These are phyloP conservation scores for Naganishia vaughanmartiniae DNA, from an alignment of 768 basidiomycete species.

Conservation along the genomic window DNA sequence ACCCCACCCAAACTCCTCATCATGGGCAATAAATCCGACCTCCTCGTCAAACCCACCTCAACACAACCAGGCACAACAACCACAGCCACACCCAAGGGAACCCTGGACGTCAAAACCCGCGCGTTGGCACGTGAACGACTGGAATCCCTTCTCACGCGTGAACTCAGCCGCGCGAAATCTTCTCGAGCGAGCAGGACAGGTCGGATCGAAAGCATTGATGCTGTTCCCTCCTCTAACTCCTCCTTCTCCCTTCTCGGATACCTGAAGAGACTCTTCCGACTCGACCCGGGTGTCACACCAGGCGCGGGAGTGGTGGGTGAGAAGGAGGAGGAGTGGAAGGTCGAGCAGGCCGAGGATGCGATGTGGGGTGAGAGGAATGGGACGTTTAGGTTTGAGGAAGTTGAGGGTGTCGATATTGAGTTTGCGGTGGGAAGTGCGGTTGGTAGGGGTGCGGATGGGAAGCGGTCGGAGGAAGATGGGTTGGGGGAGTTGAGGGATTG, in stretches of 20 bases:
- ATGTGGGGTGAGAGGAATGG: constrained; percentile 49
- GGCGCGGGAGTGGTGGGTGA: constrained; percentile 24
- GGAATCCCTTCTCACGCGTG: constrained; percentile 41
- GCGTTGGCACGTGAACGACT: constrained; percentile 39
- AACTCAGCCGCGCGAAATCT: constrained; percentile 47
- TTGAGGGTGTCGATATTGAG: constrained; percentile 46
- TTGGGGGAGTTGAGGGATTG: constrained; percentile 40
- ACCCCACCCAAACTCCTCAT: constrained; percentile 41
- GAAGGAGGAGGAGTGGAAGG: constrained; percentile 34
- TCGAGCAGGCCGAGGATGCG: constrained; percentile 43
- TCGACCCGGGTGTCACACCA: constrained; percentile 17
- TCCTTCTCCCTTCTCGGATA: not conserved
- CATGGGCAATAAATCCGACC: constrained; percentile 47
- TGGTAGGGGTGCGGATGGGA: constrained; percentile 30
- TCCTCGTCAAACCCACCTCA: constrained; percentile 37
- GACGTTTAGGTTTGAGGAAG: constrained; percentile 45
- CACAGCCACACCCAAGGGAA: constrained; percentile 10
- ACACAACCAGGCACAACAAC: constrained; percentile 26
- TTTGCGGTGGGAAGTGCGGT: constrained; percentile 36
- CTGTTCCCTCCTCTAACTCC: not conserved
- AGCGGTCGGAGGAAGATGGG: constrained; percentile 41
- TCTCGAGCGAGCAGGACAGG: constrained; percentile 40
- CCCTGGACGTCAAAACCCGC: constrained; percentile 33
- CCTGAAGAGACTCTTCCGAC: constrained; percentile 31
- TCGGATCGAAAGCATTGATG: constrained; percentile 45